Base-by-base conservation (phyloP, 2,329 filamentous ascomycete genomes). In the Plenodomus lindquistii region DNA sequence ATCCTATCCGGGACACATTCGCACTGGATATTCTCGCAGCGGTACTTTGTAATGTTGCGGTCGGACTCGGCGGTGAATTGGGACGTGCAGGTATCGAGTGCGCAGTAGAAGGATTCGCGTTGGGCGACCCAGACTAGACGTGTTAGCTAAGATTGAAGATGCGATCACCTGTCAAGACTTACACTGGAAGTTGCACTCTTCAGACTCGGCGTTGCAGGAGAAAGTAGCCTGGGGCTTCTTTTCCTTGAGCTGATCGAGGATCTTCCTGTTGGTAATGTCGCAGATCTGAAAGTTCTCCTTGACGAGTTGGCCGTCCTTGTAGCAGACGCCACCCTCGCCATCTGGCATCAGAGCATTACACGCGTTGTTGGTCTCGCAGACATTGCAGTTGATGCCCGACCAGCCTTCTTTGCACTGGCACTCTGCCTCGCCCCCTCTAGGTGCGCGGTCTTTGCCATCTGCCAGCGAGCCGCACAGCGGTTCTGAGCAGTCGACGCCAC, bases 261-360 rank as follows among this genome's bases (percentile, higher is more conserved):
- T 99, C 78, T 96, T 94, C 72, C 85, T 84, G 77, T 99, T 99
- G 46, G 92, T 97, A 58, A 99, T 94, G 72, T 95, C 90, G 75
- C 94, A 99, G 77, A 96, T 94, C 75, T 99, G 95, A 75, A 91
- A 93, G 77, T 97, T 99, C 74, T 95, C 85, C 63, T 94, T 91
- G 55, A 97, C 87, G 10, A 95, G 87, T 59, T 96, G 85, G 38
- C 93, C 93, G 60, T 93, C 87, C 66, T 89, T 87, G 71, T 97
- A 97, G 76, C 94, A 99, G 10, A 96, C 86, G 24, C 91, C 94
- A 38, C 87, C 91, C 52, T 90, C 83, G 3, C 83, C 83, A 13
- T 87, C 85, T 3, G 90, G 89, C 86, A 96, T 96, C 73, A 99
- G 78, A 27, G 89, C 86, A 69, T 94, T 85, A 67, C 94, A 99